A percentile compares a stretch with the other conserved stretches of the same genome.
phyloP scores from a whole-genome alignment of 2,329 filamentous ascomycete genomes.

The Tolypocladium endophyticum region DNA sequence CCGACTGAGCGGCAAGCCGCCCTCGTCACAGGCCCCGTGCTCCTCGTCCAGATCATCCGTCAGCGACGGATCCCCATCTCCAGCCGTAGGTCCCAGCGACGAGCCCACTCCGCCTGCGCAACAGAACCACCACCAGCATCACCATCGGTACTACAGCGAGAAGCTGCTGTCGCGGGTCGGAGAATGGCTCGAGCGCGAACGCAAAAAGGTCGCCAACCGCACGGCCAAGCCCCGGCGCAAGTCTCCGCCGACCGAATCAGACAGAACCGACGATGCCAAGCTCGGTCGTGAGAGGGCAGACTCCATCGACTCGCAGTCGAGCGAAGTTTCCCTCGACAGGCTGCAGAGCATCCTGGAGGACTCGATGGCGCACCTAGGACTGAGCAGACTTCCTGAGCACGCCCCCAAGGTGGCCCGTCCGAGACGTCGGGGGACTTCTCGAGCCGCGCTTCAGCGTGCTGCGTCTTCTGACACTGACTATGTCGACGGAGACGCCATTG shows the following conservation, averaged over 20 bases:
- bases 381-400: slow-evolving; percentile 33
- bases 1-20: slow-evolving; percentile 21
- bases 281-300: slow-evolving; percentile 26
- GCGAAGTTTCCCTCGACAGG: slow-evolving; percentile 64
- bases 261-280: slow-evolving; percentile 7
- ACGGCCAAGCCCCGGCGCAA: slow-evolving; percentile 5
- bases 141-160: slow-evolving; percentile 33
- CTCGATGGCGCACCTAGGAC: slow-evolving; percentile 44
- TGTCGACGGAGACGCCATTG: slow-evolving; percentile 67
- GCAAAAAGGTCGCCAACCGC: slow-evolving; percentile 39
- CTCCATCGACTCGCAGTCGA: slow-evolving; percentile 56
- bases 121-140: slow-evolving; percentile 17
- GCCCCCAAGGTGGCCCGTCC: slow-evolving; percentile 31
- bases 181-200: slow-evolving; percentile 78
- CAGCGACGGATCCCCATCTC: slow-evolving; percentile 20
- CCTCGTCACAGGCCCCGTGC: slow-evolving; percentile 14
- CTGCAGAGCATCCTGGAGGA: slow-evolving; percentile 72
- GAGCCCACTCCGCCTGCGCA: slow-evolving; percentile 13
- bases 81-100: slow-evolving; percentile 15
- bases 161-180: slow-evolving; percentile 63
- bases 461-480: slow-evolving; percentile 80
- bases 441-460: slow-evolving; percentile 30
- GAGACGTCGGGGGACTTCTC: slow-evolving; percentile 22
- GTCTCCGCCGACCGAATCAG: slow-evolving; percentile 20
- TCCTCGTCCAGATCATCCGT: slow-evolving; percentile 35